phyloP scores from a whole-genome alignment of 495 filamentous ascomycete genomes.

The Penicillium bialowiezense region DNA sequence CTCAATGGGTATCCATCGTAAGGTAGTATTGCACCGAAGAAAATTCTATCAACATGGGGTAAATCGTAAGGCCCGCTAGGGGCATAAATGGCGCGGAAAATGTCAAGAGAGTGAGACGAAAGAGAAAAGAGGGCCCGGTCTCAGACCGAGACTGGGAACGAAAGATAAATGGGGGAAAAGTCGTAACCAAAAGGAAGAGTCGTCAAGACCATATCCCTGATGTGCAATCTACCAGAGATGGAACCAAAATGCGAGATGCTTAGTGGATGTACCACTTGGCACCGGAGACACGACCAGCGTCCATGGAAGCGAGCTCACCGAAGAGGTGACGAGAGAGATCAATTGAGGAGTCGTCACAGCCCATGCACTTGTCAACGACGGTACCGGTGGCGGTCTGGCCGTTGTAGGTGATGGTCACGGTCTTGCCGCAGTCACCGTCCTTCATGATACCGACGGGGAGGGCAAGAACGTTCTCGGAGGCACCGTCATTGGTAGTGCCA shows the following conservation, averaged over 20 bases:
- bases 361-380: slow-evolving; percentile 74
- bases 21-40: slow-evolving; percentile 9
- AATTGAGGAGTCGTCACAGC: slow-evolving; percentile 50
- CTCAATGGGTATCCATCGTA: slow-evolving; percentile 6
- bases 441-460: slow-evolving; percentile 51
- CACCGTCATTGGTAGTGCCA: slow-evolving; percentile 41
- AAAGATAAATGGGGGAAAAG: slow-evolving; percentile 2
- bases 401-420: slow-evolving; percentile 55
- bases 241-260: slow-evolving; percentile 12
- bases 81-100: slow-evolving; percentile 1
- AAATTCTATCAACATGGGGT: slow-evolving; percentile 14
- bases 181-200: neutral
- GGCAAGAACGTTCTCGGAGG: slow-evolving; percentile 42
- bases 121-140: neutral
- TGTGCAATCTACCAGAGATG: slow-evolving; percentile 27
- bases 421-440: slow-evolving; percentile 64
- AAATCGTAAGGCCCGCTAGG: slow-evolving; percentile 3
- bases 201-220: slow-evolving; percentile 7
- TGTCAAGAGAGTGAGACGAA: slow-evolving; percentile 3
- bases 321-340: slow-evolving; percentile 48
- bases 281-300: slow-evolving; percentile 29
- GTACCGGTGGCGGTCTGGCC: slow-evolving; percentile 55
- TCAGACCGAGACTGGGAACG: slow-evolving; percentile 3
- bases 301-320: slow-evolving; percentile 26
- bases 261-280: slow-evolving; percentile 40